Evolutionary conservation across 108 stramenopile genomes (phyloP).

Genomic region (Discostella pseudostelligera): DNA sequence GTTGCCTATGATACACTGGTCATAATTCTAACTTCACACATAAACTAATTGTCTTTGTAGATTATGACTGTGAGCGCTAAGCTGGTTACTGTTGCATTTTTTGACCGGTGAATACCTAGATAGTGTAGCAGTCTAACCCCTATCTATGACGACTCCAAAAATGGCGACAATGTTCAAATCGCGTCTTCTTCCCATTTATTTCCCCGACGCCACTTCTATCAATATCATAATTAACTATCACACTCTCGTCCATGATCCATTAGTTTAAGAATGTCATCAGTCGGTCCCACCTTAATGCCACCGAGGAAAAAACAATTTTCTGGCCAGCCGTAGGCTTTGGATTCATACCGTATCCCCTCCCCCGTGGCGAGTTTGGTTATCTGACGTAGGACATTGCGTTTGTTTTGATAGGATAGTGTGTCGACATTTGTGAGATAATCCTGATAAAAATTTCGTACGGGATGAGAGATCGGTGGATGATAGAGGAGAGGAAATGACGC

Average conservation of each 20-base stretch:
- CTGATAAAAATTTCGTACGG: not conserved
- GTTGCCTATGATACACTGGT: no score
- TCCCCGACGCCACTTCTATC: no score
- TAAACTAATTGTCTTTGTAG: no score
- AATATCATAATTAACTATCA: no score
- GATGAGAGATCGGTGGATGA: not conserved
- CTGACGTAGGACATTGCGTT: conserved; percentile 60
- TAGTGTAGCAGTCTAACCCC: no score
- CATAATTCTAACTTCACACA: no score
- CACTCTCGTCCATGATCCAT: conserved; percentile 54
- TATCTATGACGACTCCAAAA: no score
- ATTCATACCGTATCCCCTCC: conserved; percentile 66
- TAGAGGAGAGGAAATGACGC: not conserved
- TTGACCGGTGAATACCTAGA: no score
- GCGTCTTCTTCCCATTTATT: no score
- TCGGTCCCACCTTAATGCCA: conserved; percentile 48
- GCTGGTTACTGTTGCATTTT: no score
- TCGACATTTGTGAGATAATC: conserved; percentile 37
- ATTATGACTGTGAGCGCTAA: no score
- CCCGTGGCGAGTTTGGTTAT: conserved; percentile 58
- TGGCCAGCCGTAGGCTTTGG: conserved; percentile 57
- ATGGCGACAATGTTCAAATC: no score
- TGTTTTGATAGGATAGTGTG: conserved; percentile 44
- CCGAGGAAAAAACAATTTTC: conserved; percentile 53
- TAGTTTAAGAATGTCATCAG: conserved; percentile 54